Percentiles rank a stretch among this genome's conserved stretches.
These are phyloP conservation scores for Neofusicoccum parvum DNA, from an alignment of 2,329 filamentous ascomycete genomes.

Conservation along the genomic window DNA sequence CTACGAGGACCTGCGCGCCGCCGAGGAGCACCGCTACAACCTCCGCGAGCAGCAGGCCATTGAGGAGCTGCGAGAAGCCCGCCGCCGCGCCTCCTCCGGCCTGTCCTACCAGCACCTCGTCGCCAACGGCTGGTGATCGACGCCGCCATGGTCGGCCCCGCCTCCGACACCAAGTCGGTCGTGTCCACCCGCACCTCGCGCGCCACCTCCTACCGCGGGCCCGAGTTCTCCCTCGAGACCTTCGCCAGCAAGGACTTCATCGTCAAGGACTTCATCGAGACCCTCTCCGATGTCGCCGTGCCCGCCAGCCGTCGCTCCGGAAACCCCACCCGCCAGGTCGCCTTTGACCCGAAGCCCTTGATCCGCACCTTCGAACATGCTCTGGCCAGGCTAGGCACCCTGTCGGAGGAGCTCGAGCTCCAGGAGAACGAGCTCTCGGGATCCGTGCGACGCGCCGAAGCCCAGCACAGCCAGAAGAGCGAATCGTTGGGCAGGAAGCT, in stretches of 20 bases:
- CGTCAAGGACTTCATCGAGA: slow-evolving; percentile 95
- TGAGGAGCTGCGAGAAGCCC: slow-evolving; percentile 19
- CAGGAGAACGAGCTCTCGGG: slow-evolving; percentile 89
- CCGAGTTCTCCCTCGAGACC: slow-evolving; percentile 83
- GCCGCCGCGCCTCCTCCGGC: slow-evolving; percentile 18
- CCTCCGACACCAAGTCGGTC: slow-evolving; percentile 46
- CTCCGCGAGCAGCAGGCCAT: slow-evolving; percentile 11
- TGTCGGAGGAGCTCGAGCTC: slow-evolving; percentile 83
- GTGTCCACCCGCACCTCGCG: slow-evolving; percentile 44
- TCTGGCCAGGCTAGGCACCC: slow-evolving; percentile 66
- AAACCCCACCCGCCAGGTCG: slow-evolving; percentile 42
- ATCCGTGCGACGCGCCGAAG: slow-evolving; percentile 86
- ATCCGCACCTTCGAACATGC: slow-evolving; percentile 90
- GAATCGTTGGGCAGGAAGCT: slow-evolving; percentile 86
- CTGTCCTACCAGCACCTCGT: slow-evolving; percentile 11
- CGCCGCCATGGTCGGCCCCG: slow-evolving; percentile 36
- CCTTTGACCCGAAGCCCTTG: slow-evolving; percentile 93
- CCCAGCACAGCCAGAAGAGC: slow-evolving; percentile 87
- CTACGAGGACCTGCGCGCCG: slow-evolving; percentile 21
- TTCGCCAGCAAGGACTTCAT: slow-evolving; percentile 78
- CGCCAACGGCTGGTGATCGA: slow-evolving; percentile 14
- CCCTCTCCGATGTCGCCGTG: slow-evolving; percentile 81
- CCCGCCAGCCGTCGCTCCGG: slow-evolving; percentile 79
- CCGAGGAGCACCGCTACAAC: slow-evolving; percentile 9
- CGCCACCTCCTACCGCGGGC: slow-evolving; percentile 59